A percentile compares a stretch with the other conserved stretches of the same genome.
Evolutionary conservation across 1,284 basidiomycete species (phyloP).

Genomic region (Irpex lacteus): DNA sequence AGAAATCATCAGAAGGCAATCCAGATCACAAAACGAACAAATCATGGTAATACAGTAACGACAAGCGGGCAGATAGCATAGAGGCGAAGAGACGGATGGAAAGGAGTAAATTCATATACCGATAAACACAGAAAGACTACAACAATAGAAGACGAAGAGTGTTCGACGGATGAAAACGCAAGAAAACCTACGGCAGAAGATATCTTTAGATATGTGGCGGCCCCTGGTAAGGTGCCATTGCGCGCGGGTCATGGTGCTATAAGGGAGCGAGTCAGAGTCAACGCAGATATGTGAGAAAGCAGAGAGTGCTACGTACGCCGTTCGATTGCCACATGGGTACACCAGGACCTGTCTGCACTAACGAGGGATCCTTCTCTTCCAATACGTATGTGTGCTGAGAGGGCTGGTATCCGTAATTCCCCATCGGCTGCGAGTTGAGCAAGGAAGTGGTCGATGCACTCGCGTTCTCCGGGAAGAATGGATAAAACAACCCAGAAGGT

Average conservation of each 20-base stretch:
- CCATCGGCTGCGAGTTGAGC: constrained; percentile 39
- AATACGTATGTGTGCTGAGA: constrained; percentile 60
- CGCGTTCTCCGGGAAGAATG: constrained; percentile 60
- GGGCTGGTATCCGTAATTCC: constrained; percentile 50
- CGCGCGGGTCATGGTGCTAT: constrained; percentile 9
- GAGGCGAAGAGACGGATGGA: not conserved
- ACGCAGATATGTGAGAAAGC: not conserved
- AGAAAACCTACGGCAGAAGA: not conserved
- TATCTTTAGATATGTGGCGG: not conserved
- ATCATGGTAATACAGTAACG: not conserved
- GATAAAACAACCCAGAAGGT: constrained; percentile 67
- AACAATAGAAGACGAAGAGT: not conserved
- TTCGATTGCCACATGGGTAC: constrained; percentile 29
- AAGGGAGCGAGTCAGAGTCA: not conserved
- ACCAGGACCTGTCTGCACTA: constrained; percentile 13
- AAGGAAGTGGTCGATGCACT: constrained; percentile 19
- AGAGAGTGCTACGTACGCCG: constrained; percentile 15
- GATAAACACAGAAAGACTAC: not conserved
- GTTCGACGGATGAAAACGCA: not conserved
- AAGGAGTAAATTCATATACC: not conserved
- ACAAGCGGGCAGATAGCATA: not conserved
- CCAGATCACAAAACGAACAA: not conserved
- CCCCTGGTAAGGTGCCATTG: constrained; percentile 10
- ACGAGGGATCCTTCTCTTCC: constrained; percentile 53
- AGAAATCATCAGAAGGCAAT: not conserved